phyloP scores from a whole-genome alignment of 495 filamentous ascomycete genomes.

The Zalerion maritima region DNA sequence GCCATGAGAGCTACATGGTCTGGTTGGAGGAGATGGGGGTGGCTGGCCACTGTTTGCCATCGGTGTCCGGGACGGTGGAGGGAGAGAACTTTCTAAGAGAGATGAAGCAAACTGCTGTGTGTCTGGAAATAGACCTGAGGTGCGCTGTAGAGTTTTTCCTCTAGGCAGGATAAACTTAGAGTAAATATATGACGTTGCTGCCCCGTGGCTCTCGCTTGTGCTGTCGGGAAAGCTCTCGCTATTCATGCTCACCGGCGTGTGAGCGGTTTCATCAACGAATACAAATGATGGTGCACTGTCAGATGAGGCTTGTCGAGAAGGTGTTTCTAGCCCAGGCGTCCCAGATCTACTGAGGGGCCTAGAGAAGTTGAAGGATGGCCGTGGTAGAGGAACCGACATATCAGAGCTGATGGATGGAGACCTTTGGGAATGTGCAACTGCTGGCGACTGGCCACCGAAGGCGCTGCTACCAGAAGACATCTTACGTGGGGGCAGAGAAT shows the following conservation, averaged over 20 bases:
- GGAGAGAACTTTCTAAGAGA: slow-evolving; percentile 43
- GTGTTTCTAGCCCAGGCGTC: slow-evolving; percentile 44
- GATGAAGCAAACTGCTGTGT: slow-evolving; percentile 37
- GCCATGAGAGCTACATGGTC: slow-evolving; percentile 34
- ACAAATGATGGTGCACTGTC: slow-evolving; percentile 50
- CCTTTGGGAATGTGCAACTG: slow-evolving; percentile 38
- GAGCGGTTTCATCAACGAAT: slow-evolving; percentile 41
- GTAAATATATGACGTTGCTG: slow-evolving; percentile 66
- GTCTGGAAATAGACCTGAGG: slow-evolving; percentile 51
- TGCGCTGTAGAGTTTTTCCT: slow-evolving; percentile 57
- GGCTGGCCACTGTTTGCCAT: slow-evolving; percentile 26
- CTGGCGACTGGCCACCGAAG: slow-evolving; percentile 36
- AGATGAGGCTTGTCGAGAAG: slow-evolving; percentile 41
- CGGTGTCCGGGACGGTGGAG: slow-evolving; percentile 22
- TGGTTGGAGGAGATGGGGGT: slow-evolving; percentile 39
- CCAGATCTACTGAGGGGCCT: slow-evolving; percentile 71
- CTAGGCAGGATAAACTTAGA: slow-evolving; percentile 72
- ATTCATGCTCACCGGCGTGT: slow-evolving; percentile 49
- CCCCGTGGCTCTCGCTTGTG: slow-evolving; percentile 21
- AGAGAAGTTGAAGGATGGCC: slow-evolving; percentile 85
- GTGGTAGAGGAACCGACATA: slow-evolving; percentile 41
- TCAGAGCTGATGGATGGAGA: slow-evolving; percentile 79
- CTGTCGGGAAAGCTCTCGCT: slow-evolving; percentile 43
- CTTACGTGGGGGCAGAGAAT: slow-evolving; percentile 35
- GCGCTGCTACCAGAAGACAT: slow-evolving; percentile 50